Evolutionary conservation across 225 moss, liverwort and hornwort genomes (phyloP), one percentile per base, ranked within the genome.

Genomic region (Bryum argenteum): DNA sequence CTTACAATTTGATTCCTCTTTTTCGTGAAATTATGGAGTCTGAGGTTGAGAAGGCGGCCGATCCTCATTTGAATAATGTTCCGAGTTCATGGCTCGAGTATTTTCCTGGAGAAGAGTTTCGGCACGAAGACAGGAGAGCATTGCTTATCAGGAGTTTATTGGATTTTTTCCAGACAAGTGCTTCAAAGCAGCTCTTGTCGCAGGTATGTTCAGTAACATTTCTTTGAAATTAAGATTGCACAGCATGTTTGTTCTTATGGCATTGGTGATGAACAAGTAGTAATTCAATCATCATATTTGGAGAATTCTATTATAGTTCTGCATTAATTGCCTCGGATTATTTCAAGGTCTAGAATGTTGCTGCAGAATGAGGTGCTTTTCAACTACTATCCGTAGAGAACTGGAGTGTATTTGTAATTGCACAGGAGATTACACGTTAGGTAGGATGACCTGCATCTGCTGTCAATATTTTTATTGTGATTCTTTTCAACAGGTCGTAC

Each of bases 41-140:
- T 20, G 85, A 83, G 60, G 79, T 62, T 52, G 78, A 79, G 66
- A 85, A 81, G 54, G 65, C 82, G 43, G 79, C 85, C 41, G 85
- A 75, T 70, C 80, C 88, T 63, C 75, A 81, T 61, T 54, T 71
- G 19, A 71, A 75, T 24, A 61, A 63, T 54, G 69, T 82, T 67
- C 93, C 91, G 10, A 74, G 69, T 65, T 89, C 94, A 13, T 98
- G 97, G 97, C 74, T 78, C 40, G 85, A 91, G 85, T 98, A 98
- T 51, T 98, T 98, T 71, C 92, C 97, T 1, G 94, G 88, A 53
- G 89, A 85, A 61, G 86, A 85, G 20, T 92, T 80, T 70, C 78
- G 68, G 18, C 74, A 63, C 6, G 79, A 77, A 0, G 89, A 94
- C 66, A 71, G 71, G 47, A 79, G 81, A 72, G 92, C 71, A n/a